Percentiles rank a stretch among this genome's conserved stretches.
phyloP scores from a whole-genome alignment of 352 stramenopile genomes.

The Globisporangium polare region DNA sequence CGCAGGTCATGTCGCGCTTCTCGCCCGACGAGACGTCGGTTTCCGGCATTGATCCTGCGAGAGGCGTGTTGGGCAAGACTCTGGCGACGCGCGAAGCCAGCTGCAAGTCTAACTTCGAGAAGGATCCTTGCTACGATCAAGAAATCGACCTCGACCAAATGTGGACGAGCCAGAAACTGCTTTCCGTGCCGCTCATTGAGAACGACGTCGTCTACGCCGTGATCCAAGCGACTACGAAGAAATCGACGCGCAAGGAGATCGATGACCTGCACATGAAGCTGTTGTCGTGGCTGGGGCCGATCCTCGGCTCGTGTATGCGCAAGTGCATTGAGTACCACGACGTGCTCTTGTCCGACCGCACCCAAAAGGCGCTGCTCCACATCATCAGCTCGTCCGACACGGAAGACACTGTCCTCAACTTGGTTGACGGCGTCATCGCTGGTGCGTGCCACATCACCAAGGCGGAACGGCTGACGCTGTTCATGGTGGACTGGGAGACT shows the following conservation, averaged over 20 bases:
- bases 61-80: constrained; percentile 51
- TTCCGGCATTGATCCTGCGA: constrained; percentile 42
- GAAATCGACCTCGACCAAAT: constrained; percentile 65
- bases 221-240: constrained; percentile 57
- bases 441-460: constrained; percentile 81
- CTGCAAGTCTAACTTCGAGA: constrained; percentile 41
- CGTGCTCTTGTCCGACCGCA: constrained; percentile 75
- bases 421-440: constrained; percentile 81
- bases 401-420: constrained; percentile 79
- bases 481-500: constrained; percentile 84
- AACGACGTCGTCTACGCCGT: constrained; percentile 78
- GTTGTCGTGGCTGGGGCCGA: constrained; percentile 73
- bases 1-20: constrained; percentile 75
- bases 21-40: constrained; percentile 40
- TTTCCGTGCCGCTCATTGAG: constrained; percentile 70
- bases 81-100: constrained; percentile 28
- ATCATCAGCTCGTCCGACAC: constrained; percentile 84
- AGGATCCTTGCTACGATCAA: constrained; percentile 46
- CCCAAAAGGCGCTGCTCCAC: constrained; percentile 79
- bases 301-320: constrained; percentile 79
- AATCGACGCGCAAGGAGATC: constrained; percentile 31
- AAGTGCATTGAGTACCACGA: constrained; percentile 87
- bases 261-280: constrained; percentile 70
- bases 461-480: constrained; percentile 68
- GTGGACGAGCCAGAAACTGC: constrained; percentile 54